Base-by-base conservation (phyloP, 2,329 filamentous ascomycete species). In the Trichophyton equinum region DNA sequence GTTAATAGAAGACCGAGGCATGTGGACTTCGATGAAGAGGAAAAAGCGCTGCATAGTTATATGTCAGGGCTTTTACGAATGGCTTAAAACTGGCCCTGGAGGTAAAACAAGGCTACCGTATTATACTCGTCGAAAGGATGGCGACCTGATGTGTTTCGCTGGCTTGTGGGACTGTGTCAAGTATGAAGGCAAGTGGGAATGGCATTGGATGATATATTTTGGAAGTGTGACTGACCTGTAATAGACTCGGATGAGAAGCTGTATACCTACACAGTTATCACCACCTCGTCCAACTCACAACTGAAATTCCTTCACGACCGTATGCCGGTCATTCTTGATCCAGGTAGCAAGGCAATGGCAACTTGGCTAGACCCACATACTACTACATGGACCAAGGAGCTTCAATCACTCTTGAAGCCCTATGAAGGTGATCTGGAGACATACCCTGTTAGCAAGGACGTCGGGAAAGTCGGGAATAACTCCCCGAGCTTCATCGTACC, bases 41-140 rank as follows among this genome's bases (percentile, higher is more conserved):
- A 83, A 82, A 66, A 96, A 96, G 75, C 81, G 94, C 33, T 97
- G 94, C 71, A 79, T 97, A 22, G 84, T 97, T 8, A 71, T 96
- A 4, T 91, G 89, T 8, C 87, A 96, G 73, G 94, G 94, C 1
- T 99, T 97, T 74, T 99, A 90, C 69, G 94, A 99, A 74, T 97
- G 94, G 94, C 77, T 95, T 62, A 92, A 92, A 73, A 89, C 86
- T 68, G 86, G 82, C 68, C 60, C 79, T 68, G 80, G 81, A 1
- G 81, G 83, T 5, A 91, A 88, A 66, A 87, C 94, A 60, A 95
- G 89, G 74, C 76, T 92, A 1, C 92, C 94, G 9, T 85, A 97
- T 73, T 96, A 85, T 68, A 82, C 90, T 22, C 91, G 86, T 74
- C 80, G 91, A 30, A 88, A 85, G 66, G 92, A 97, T 70, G 88